Evolutionary conservation across 768 basidiomycete genomes (phyloP).

Genomic region (Lactarius trivialis): DNA sequence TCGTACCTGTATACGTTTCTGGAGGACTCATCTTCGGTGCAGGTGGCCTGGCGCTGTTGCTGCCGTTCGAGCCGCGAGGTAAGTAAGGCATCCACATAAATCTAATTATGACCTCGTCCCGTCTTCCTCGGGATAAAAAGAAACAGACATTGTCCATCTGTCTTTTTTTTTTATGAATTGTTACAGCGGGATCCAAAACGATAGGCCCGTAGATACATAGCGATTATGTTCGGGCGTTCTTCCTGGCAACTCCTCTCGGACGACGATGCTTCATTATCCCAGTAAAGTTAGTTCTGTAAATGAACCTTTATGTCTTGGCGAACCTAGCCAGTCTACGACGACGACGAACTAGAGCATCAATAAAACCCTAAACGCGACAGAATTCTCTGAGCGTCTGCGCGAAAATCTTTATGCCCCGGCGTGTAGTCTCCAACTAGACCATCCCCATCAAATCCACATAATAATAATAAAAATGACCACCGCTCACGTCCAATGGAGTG

Average conservation of each 20-base stretch:
- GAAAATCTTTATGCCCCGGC: constrained; percentile 14
- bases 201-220: too few relatives aligned
- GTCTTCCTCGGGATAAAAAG: neutral
- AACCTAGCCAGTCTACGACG: too few relatives aligned
- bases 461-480: too few relatives aligned
- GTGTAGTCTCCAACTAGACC: constrained; percentile 22
- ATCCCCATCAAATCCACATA: neutral
- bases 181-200: too few relatives aligned
- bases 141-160: too few relatives aligned
- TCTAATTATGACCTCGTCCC: neutral
- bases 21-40: constrained; percentile 57
- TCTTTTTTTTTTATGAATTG: too few relatives aligned
- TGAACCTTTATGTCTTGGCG: too few relatives aligned
- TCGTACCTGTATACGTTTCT: constrained; percentile 67
- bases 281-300: too few relatives aligned
- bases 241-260: too few relatives aligned
- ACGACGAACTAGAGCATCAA: neutral
- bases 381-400: constrained; percentile 16
- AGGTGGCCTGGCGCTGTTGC: constrained; percentile 50
- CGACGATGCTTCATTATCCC: too few relatives aligned
- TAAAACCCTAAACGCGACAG: neutral
- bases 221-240: too few relatives aligned
- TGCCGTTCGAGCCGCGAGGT: constrained; percentile 74
- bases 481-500: constrained; percentile 45
- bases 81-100: constrained; percentile 64